A percentile compares a stretch with the other conserved stretches of the same genome.
Conservation (phyloP, 495 filamentous ascomycete genomes). For the Thermothielavioides terrestris region DNA sequence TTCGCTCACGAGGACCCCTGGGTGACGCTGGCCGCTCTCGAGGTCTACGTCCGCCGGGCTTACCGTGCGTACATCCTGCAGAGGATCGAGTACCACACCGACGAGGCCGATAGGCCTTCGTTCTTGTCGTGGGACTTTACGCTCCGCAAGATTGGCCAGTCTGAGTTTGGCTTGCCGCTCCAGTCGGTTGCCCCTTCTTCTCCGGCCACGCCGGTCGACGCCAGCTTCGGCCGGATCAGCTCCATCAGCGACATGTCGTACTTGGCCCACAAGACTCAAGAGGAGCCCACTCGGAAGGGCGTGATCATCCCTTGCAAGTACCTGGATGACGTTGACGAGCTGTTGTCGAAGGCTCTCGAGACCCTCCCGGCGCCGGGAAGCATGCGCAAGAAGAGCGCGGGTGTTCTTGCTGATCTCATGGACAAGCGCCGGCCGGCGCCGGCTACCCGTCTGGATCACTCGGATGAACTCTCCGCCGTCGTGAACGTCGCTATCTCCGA, state of each 20-base stretch:
- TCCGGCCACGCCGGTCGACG: conserved; percentile 68
- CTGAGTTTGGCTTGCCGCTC: conserved; percentile 74
- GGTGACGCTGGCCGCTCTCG: conserved; percentile 88
- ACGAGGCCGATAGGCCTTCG: conserved; percentile 66
- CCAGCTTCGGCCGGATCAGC: conserved; percentile 68
- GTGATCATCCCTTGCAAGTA: conserved; percentile 89
- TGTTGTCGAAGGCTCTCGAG: conserved; percentile 72
- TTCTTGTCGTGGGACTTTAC: conserved; percentile 92
- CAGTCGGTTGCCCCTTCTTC: conserved; percentile 70
- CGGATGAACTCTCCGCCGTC: conserved; percentile 79
- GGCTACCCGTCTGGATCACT: conserved; percentile 33
- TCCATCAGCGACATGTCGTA: conserved; percentile 97
- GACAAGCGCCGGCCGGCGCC: conserved; percentile 56
- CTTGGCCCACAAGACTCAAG: conserved; percentile 54
- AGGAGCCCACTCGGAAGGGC: conserved; percentile 81
- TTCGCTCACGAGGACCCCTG: conserved; percentile 89
- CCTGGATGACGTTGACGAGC: conserved; percentile 86
- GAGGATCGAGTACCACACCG: conserved; percentile 74
- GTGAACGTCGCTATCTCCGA: conserved; percentile 88
- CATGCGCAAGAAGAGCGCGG: conserved; percentile 34
- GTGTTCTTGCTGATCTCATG: conserved; percentile 62
- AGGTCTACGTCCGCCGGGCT: conserved; percentile 92
- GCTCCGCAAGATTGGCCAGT: conserved; percentile 80
- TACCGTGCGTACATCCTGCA: conserved; percentile 92
- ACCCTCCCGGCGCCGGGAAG: conserved; percentile 53